Conservation (phyloP, 2,329 filamentous ascomycete species). For the Epichloe glyceriae region DNA sequence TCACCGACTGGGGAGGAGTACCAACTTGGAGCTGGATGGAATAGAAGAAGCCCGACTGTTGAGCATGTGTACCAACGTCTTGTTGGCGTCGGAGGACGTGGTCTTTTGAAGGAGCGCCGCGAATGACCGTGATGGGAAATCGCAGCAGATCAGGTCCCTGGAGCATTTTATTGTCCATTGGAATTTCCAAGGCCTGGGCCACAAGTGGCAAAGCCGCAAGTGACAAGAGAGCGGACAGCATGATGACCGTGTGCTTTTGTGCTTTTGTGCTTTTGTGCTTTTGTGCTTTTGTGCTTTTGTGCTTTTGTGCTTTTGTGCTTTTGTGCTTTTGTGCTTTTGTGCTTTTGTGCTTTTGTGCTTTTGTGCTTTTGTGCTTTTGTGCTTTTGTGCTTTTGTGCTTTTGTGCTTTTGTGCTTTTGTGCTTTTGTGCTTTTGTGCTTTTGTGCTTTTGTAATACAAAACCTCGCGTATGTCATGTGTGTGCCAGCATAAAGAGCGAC, state of each 20-base stretch:
- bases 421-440: not conserved
- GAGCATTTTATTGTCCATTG: constrained; percentile 12
- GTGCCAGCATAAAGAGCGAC: constrained; percentile 17
- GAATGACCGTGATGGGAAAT: constrained; percentile 17
- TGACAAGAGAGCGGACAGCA: constrained; percentile 19
- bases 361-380: not conserved
- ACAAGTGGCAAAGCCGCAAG: constrained; percentile 17
- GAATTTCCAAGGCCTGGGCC: constrained; percentile 10
- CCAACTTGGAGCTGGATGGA: constrained; percentile 25
- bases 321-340: not conserved
- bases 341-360: not conserved
- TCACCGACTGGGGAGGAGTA: constrained; percentile 24
- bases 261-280: not conserved
- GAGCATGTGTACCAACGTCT: constrained; percentile 12
- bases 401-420: not conserved
- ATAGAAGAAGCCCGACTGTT: constrained; percentile 23
- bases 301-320: not conserved
- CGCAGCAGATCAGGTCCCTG: constrained; percentile 16
- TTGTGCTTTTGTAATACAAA: not conserved
- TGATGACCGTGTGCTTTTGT: constrained; percentile 6
- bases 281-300: not conserved
- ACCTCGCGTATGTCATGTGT: not conserved
- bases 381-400: not conserved
- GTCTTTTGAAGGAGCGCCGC: constrained; percentile 16
- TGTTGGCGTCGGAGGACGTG: constrained; percentile 17